Percentiles rank a stretch among this genome's conserved stretches.
These are phyloP conservation scores for Guadua angustifolia DNA, from an alignment of 176 grass and related monocot genomes.

Conservation along the genomic window DNA sequence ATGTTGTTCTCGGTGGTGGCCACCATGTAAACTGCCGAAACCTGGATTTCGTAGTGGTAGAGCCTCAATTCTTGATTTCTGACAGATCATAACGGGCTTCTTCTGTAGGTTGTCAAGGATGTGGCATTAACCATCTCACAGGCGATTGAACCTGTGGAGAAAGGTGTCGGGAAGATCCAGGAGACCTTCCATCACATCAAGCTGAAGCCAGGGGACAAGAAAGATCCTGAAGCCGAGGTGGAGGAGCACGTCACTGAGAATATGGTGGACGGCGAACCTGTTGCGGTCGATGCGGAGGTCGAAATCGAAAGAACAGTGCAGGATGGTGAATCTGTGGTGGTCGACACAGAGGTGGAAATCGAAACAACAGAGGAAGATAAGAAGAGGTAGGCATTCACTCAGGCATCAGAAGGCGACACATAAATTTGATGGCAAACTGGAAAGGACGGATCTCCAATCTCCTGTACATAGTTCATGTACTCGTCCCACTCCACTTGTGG, in stretches of 20 bases:
- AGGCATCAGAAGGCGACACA: neutral
- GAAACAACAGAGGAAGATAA: slow-evolving; percentile 3
- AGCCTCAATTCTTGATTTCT: neutral
- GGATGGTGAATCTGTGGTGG: slow-evolving; percentile 18
- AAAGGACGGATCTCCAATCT: neutral
- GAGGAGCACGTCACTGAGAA: slow-evolving; percentile 63
- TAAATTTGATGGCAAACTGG: neutral
- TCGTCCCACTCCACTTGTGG: neutral
- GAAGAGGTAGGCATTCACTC: neutral
- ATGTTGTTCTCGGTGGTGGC: slow-evolving; percentile 73
- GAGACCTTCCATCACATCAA: slow-evolving; percentile 70
- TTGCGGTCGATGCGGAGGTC: slow-evolving; percentile 35
- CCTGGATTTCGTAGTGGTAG: neutral
- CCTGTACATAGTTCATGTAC: slow-evolving; percentile 9
- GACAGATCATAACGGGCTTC: neutral
- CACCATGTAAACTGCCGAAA: slow-evolving; percentile 60
- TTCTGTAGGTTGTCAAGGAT: slow-evolving; percentile 76
- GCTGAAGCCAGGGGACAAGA: slow-evolving; percentile 45
- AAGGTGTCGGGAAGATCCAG: slow-evolving; percentile 80
- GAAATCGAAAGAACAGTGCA: slow-evolving; percentile 37
- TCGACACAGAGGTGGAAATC: slow-evolving; percentile 35
- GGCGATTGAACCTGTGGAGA: slow-evolving; percentile 82
- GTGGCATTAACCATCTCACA: slow-evolving; percentile 80
- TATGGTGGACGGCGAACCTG: slow-evolving; percentile 31
- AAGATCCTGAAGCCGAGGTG: slow-evolving; percentile 54